Evolutionary conservation across 768 basidiomycete genomes (phyloP).

Genomic region (Mycena leptocephala): DNA sequence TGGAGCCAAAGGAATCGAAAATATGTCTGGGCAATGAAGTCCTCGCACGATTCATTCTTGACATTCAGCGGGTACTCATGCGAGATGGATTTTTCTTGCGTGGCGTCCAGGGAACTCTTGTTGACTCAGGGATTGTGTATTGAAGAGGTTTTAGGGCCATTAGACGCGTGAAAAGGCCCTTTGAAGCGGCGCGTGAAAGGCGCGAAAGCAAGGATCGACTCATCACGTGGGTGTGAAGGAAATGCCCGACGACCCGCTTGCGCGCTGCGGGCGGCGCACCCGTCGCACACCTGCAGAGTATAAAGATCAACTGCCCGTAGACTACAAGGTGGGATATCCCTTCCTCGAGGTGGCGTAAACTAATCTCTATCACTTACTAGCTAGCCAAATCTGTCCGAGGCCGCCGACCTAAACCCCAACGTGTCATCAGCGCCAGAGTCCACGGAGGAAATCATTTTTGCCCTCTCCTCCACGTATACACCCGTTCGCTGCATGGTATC

Average conservation of each 20-base stretch:
- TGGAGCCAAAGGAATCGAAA: conserved; percentile 87
- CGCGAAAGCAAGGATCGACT: background rate
- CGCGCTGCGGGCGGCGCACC: background rate
- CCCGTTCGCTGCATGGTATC: background rate
- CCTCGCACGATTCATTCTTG: conserved; percentile 64
- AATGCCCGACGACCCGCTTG: background rate
- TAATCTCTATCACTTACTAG: background rate
- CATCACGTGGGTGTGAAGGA: background rate
- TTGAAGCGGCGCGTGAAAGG: background rate
- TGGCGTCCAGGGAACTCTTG: conserved; percentile 62
- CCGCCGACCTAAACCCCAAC: background rate
- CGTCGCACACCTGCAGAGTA: background rate
- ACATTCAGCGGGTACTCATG: conserved; percentile 71
- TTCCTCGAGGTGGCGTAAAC: background rate
- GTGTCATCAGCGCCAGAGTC: background rate
- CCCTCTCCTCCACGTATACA: background rate
- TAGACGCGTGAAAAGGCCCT: background rate
- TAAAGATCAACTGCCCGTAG: background rate
- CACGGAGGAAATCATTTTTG: background rate
- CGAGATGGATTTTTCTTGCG: conserved; percentile 73
- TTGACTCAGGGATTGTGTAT: conserved; percentile 5
- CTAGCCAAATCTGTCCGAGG: background rate
- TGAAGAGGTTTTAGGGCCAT: conserved; percentile 24
- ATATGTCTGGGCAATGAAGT: conserved; percentile 76
- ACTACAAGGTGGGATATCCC: background rate